phyloP scores from a whole-genome alignment of 495 filamentous ascomycete species.

The Tuber melanosporum region DNA sequence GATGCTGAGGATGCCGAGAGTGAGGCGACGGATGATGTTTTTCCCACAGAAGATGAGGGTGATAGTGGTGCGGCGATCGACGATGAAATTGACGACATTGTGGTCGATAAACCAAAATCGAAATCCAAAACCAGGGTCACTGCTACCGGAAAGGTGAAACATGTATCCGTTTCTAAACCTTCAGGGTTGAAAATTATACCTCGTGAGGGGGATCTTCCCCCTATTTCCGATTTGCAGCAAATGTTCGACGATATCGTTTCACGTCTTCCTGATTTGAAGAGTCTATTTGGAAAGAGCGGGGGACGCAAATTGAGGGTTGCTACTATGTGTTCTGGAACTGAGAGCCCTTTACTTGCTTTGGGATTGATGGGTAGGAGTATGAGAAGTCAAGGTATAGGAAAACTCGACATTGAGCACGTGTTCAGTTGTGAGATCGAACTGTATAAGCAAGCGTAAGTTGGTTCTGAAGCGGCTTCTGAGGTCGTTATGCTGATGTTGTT shows the following conservation, averaged over 20 bases:
- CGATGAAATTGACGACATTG: slow-evolving; percentile 14
- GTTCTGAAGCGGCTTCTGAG: neutral
- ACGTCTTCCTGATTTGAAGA: slow-evolving; percentile 18
- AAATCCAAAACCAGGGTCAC: slow-evolving; percentile 23
- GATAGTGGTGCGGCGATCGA: slow-evolving; percentile 20
- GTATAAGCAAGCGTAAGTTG: slow-evolving; percentile 62
- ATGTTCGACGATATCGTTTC: slow-evolving; percentile 41
- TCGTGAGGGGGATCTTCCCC: slow-evolving; percentile 40
- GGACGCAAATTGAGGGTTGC: slow-evolving; percentile 54
- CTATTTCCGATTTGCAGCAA: slow-evolving; percentile 43
- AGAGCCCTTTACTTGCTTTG: slow-evolving; percentile 66
- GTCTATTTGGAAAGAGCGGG: slow-evolving; percentile 44
- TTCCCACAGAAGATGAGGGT: slow-evolving; percentile 21
- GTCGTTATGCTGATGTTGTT: neutral
- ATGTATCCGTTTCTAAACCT: slow-evolving; percentile 13
- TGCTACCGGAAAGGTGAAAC: slow-evolving; percentile 14
- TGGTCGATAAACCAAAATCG: slow-evolving; percentile 12
- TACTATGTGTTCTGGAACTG: slow-evolving; percentile 79
- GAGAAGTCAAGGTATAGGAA: slow-evolving; percentile 22
- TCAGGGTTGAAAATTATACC: slow-evolving; percentile 26
- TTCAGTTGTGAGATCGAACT: slow-evolving; percentile 76
- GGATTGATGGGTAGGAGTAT: slow-evolving; percentile 48
- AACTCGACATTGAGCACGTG: slow-evolving; percentile 54
- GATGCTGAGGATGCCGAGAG: slow-evolving; percentile 16
- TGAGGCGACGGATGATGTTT: slow-evolving; percentile 2